phyloP scores from a whole-genome alignment of 2,329 filamentous ascomycete species.

The Arthroderma sp. region DNA sequence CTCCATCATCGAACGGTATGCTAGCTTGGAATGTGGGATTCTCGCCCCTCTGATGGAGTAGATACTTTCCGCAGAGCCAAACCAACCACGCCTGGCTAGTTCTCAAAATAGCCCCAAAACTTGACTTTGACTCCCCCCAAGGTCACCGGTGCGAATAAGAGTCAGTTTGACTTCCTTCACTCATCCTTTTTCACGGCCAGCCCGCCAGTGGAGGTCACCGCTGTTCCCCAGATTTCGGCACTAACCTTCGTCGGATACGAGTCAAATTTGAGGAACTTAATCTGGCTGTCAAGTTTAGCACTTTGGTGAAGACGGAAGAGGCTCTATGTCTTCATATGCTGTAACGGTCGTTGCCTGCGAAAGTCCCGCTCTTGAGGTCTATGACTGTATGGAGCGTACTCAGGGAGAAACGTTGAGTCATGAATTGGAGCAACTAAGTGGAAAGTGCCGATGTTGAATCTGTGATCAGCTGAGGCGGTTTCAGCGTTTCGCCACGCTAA shows the following conservation, averaged over 20 bases:
- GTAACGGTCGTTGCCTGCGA: slow-evolving; percentile 9
- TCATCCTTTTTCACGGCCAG: slow-evolving; percentile 16
- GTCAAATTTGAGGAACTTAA: slow-evolving; percentile 12
- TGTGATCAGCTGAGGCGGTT: slow-evolving; percentile 13
- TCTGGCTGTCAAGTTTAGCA: slow-evolving; percentile 17
- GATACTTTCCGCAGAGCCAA: too few relatives aligned
- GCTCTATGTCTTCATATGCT: slow-evolving; percentile 16
- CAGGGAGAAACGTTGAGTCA: slow-evolving; percentile 16
- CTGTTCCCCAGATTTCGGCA: slow-evolving; percentile 10
- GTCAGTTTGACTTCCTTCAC: slow-evolving; percentile 15
- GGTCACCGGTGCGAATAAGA: neutral
- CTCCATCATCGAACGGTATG: too few relatives aligned
- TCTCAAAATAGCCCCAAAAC: too few relatives aligned
- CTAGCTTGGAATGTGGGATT: too few relatives aligned
- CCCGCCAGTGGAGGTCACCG: slow-evolving; percentile 12
- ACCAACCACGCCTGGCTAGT: too few relatives aligned
- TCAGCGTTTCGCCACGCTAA: slow-evolving; percentile 11
- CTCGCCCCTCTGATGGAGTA: too few relatives aligned
- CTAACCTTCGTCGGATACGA: slow-evolving; percentile 4
- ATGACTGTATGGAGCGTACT: slow-evolving; percentile 25
- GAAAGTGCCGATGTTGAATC: slow-evolving; percentile 8
- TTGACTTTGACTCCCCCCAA: too few relatives aligned
- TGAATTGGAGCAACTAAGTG: slow-evolving; percentile 13
- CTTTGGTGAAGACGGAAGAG: slow-evolving; percentile 12
- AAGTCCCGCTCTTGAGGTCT: slow-evolving; percentile 27